Evolutionary conservation across 2,329 filamentous ascomycete species (phyloP).

Genomic region (Penicillium sp.): DNA sequence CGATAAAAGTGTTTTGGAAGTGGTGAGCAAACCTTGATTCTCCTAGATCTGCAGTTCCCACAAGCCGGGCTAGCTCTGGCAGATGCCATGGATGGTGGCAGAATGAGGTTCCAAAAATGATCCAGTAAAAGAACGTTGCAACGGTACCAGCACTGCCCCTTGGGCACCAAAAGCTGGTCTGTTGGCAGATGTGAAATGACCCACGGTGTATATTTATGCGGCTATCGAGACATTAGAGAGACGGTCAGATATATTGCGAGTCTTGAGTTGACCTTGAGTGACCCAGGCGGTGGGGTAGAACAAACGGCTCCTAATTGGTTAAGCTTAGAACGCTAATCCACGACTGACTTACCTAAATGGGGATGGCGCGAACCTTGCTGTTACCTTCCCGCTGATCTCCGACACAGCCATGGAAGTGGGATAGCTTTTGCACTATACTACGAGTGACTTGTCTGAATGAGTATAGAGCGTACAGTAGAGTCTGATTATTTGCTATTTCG

Average conservation of each 20-base stretch:
- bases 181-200: background rate
- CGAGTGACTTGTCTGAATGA: background rate
- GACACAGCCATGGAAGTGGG: background rate
- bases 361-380: background rate
- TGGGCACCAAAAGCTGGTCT: background rate
- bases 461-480: background rate
- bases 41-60: conserved; percentile 1
- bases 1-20: too few relatives aligned
- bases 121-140: background rate
- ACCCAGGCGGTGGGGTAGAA: background rate
- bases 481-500: background rate
- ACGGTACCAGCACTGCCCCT: background rate
- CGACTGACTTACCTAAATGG: background rate
- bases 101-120: background rate
- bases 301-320: background rate
- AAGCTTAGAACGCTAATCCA: background rate
- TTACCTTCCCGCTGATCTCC: background rate
- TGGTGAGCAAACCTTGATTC: background rate
- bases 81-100: background rate
- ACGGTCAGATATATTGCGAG: background rate
- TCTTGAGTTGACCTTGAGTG: background rate
- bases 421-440: background rate
- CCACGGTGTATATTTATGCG: background rate
- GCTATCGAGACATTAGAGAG: background rate
- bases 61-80: conserved; percentile 3